A percentile compares a stretch with the other conserved stretches of the same genome.
phyloP scores from a whole-genome alignment of 2,329 filamentous ascomycete species.

The Fusarium sp. region DNA sequence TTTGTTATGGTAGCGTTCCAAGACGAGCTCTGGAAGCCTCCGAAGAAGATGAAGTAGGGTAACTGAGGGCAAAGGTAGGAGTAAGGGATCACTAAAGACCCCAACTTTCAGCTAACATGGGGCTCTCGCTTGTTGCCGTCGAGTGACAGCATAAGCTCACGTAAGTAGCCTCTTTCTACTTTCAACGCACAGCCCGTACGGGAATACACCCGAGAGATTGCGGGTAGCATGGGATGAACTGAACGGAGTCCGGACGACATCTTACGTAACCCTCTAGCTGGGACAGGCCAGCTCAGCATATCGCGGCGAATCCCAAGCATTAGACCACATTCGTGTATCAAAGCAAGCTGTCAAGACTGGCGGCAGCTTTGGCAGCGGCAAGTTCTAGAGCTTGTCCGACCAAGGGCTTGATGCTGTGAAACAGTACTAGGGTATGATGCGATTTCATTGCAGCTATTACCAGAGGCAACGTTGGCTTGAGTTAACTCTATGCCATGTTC shows the following conservation, averaged over 20 bases:
- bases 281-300: neutral
- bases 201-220: neutral
- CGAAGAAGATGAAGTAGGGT: neutral
- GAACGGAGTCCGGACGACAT: neutral
- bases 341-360: neutral
- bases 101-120: constrained; percentile 1
- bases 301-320: neutral
- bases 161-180: neutral
- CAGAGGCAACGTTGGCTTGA: neutral
- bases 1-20: neutral
- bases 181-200: constrained; percentile 1
- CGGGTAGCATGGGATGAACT: constrained; percentile 20
- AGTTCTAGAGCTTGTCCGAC: neutral
- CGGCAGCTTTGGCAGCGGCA: neutral
- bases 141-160: neutral
- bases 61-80: neutral
- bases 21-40: neutral
- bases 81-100: neutral
- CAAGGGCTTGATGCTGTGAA: neutral
- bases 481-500: neutral
- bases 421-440: neutral
- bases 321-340: neutral
- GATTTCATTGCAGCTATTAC: neutral
- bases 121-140: constrained; percentile 16
- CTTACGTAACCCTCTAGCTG: neutral